Base-by-base conservation (phyloP, 164 flowering plant species). In the Sextonia rubra region DNA sequence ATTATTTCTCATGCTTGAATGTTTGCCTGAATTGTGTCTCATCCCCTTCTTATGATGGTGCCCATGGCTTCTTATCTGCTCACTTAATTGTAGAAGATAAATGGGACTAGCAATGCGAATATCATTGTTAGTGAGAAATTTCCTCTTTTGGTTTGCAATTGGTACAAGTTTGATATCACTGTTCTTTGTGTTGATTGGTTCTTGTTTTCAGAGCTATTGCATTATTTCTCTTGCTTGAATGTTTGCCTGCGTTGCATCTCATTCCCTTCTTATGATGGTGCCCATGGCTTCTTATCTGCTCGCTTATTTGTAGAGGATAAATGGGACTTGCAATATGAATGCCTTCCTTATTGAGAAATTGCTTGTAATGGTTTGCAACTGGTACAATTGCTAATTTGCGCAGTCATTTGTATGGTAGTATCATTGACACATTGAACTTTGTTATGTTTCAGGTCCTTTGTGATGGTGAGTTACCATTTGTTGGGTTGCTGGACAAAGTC, bases 381-480 rank as follows among this genome's bases (percentile, higher is more conserved):
- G 15, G 44, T 64, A 25, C 27, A 4, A 29, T 47, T 26, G 44
- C 32, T 64, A 17, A 3, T 64, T 22, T 62, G 17, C 25, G 12
- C 20, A 49, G 25, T 37, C 22, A 61, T 20, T 22, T 23, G 52
- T 29, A 44, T 66, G 37, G 37, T 37, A 37, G 52, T 18, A 44
- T 44, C 14, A 22, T 22, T 12, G 18, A 3, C 3, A 8, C 14
- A 2, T 68, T 63, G 32, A 22, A 47, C 9, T 71, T 75, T 67
- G 47, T 61, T 47, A 61, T 20, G 3, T 66, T 77, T 73, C 81
- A 95, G 99, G 75, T 86, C 73, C 91, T 95, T 72, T 91, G 97
- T 81, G 80, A 85, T 82, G 97, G 97, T 72, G 82, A 90, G 73
- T 76, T 95, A 23, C 99, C 99, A 18, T 90, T 93, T 76, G 84